Base-by-base conservation (phyloP, 192 early-diverging fungal genomes). In the Entomortierella lignicola region DNA sequence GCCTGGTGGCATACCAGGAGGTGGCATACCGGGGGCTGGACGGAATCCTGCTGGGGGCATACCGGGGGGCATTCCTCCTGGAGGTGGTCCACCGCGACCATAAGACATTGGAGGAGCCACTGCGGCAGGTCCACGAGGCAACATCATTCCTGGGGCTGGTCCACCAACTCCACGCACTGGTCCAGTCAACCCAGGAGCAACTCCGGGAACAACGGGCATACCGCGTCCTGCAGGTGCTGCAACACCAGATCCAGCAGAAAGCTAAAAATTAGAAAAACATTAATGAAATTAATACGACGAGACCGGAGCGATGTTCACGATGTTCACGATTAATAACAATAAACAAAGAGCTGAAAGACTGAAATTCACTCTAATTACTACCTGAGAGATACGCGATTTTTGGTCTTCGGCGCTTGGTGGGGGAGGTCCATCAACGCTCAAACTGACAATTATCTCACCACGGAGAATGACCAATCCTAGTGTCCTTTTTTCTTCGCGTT, bases 101-200 rank as follows among this genome's bases (percentile, higher is more conserved):
- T 95, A 93, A 47, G 92, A 73, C 77, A 94, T 89, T 23, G 93
- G 92, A 18, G 94, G 85, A 26, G 90, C 92, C 7, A 88, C 87
- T 26, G 89, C 85, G 8, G 87, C 84, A n/a, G 83, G 88, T 60
- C 90, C 86, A 53, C 85, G 89, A 41, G 95, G 96, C 65, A 90
- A 87, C 95, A 99, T 99, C 88, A 93, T 92, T 66, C 88, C 89
- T 50, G 91, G 89, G 23, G 92, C 93, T 37, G 97, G 97, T 31
- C 96, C 98, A 72, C 98, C 96, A 43, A 99, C 92, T 57, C 98
- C 98, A 58, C 95, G 89, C n/a, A 98, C 92, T 32, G 97, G 97
- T 30, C 94, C 96, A 31, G 91, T 87, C 51, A 98, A 85, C 42
- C 94, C 93, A 18, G 85, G 69, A 41, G 83, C 82, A 20, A 68